Evolutionary conservation across 2,329 filamentous ascomycete species (phyloP), one percentile per base, ranked within the genome.

Genomic region (Xylariaceae sp.): DNA sequence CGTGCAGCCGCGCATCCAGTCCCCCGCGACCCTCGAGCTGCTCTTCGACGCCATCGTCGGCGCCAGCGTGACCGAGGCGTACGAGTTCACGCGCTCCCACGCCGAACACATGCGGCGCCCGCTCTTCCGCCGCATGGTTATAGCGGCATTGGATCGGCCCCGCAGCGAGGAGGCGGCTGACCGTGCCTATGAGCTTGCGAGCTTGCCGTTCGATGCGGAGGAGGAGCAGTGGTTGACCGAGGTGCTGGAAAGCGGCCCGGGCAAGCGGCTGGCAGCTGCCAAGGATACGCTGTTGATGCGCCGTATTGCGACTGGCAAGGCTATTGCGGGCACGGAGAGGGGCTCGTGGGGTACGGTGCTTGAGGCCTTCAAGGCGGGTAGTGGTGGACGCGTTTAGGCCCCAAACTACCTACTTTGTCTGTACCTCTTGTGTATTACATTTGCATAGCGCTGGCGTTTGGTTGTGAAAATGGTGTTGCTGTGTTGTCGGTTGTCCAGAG

Each of bases 181-280:
- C 13, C 82, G 83, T 15, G 85, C 86, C 0, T 81, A 84, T 51
- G 88, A 93, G 71, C 78, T 95, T 0, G 81, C 90, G 7, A 86
- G 87, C 62, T 74, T 93, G 62, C 88, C 90, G 0, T 82, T 95
- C n/a, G 84, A 84, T 59, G 71, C 77, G 1, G 77, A 82, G 15
- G 91, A 96, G 70, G 89, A 92, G 70, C 71, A 70, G 3, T 93
- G 89, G 88, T 85, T 95, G 62, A 84, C 88, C 65, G 82, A 88
- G 30, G 88, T 82, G 59, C 75, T 95, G 44, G 78, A 83, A 0
- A 76, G 78, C 3, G 87, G 88, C 9, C 83, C 84, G 50, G 88
- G 88, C 2, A 84, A 84, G 67, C 80, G 77, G 48, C 74, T 88
- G 6, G 84, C 82, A 63, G 83, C 82, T 23, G 85, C 88, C 2